Percentiles rank a stretch among this genome's conserved stretches.
Evolutionary conservation across 192 early-diverging fungal genomes (phyloP).

Genomic region (Umbelopsis isabellina): DNA sequence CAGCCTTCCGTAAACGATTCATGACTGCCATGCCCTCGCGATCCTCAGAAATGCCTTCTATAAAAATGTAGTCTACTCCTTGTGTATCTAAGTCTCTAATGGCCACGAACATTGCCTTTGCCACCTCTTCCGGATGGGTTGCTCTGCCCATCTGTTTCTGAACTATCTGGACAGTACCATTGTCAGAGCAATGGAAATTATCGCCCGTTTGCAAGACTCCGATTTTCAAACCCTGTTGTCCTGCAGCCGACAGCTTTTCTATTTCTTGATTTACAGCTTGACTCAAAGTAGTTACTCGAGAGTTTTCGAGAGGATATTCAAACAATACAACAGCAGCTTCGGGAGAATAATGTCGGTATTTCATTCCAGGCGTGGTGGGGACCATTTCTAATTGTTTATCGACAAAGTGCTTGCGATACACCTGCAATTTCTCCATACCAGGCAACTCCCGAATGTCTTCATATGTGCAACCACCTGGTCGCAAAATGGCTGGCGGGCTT

Average conservation of each 20-base stretch:
- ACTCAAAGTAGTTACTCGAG: constrained; percentile 18
- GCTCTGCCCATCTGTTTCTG: constrained; percentile 41
- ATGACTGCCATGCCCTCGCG: constrained; percentile 95
- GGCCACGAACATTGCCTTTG: constrained; percentile 77
- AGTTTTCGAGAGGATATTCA: constrained; percentile 32
- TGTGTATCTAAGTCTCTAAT: constrained; percentile 77
- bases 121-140: constrained; percentile 64
- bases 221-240: constrained; percentile 19
- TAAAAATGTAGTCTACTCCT: constrained; percentile 76
- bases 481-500: constrained; percentile 75
- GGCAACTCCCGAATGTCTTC: constrained; percentile 67
- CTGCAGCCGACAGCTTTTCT: constrained; percentile 24
- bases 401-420: constrained; percentile 81
- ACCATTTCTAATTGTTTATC: constrained; percentile 69
- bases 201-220: constrained; percentile 42
- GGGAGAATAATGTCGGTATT: constrained; percentile 98
- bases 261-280: constrained; percentile 38
- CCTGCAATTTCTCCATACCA: constrained; percentile 68
- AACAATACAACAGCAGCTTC: constrained; percentile 83
- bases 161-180: constrained; percentile 9
- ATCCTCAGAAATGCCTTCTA: constrained; percentile 88
- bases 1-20: constrained; percentile 94
- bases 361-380: constrained; percentile 99
- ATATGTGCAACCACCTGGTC: constrained; percentile 91
- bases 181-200: not conserved